Evolutionary conservation across 2,329 filamentous ascomycete species (phyloP).

Genomic region (Rhytidhysteron rufulum): DNA sequence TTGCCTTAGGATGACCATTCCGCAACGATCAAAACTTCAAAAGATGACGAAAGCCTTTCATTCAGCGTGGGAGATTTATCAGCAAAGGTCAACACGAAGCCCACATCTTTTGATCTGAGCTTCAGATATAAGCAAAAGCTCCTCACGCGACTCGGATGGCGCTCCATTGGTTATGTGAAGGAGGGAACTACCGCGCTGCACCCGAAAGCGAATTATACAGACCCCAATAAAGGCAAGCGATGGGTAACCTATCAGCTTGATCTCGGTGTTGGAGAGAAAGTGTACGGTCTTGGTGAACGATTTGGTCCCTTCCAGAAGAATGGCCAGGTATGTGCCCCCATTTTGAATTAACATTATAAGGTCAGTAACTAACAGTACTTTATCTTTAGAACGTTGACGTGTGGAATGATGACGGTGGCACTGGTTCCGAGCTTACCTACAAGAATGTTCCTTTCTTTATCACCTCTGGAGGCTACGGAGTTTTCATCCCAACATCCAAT

Average conservation of each 20-base stretch:
- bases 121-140: slow-evolving; percentile 8
- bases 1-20: slow-evolving; percentile 4
- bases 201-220: slow-evolving; percentile 12
- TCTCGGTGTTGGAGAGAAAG: slow-evolving; percentile 11
- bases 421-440: slow-evolving; percentile 12
- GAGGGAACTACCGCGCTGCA: slow-evolving; percentile 10
- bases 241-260: slow-evolving; percentile 12
- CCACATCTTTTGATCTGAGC: slow-evolving; percentile 9
- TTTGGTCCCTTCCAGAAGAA: slow-evolving; percentile 11
- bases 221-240: slow-evolving; percentile 11
- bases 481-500: slow-evolving; percentile 10
- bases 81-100: slow-evolving; percentile 9
- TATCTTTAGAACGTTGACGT: slow-evolving; percentile 6
- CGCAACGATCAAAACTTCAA: slow-evolving; percentile 6
- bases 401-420: slow-evolving; percentile 14
- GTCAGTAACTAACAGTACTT: background rate
- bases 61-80: slow-evolving; percentile 10
- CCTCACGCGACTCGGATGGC: slow-evolving; percentile 9
- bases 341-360: background rate
- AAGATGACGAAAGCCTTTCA: slow-evolving; percentile 4
- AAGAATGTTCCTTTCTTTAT: slow-evolving; percentile 14
- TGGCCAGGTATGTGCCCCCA: slow-evolving; percentile 7
- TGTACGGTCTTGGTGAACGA: slow-evolving; percentile 11
- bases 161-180: slow-evolving; percentile 11
- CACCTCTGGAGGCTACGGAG: slow-evolving; percentile 12